A percentile compares a stretch with the other conserved stretches of the same genome.
Conservation (phyloP, 129 eudicot genomes). For the Deinandra increscens region DNA sequence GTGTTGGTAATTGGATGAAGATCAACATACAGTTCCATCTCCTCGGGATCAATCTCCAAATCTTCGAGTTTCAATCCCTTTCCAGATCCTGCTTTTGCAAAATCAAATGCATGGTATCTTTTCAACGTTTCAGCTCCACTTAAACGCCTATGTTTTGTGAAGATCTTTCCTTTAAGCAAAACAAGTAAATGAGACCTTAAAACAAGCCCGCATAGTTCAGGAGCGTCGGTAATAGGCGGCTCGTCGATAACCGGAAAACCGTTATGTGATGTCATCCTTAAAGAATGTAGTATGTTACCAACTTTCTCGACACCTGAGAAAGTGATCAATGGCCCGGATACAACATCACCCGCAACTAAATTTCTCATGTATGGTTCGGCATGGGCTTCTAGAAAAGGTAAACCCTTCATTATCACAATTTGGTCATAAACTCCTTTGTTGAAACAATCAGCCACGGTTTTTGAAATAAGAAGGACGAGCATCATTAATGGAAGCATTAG, state of each 20-base stretch:
- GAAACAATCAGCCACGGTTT: slow-evolving; percentile 91
- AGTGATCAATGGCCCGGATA: slow-evolving; percentile 78
- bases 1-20: slow-evolving; percentile 94
- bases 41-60: slow-evolving; percentile 60
- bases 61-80: slow-evolving; percentile 87
- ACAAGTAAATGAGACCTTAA: slow-evolving; percentile 91
- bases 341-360: slow-evolving; percentile 80
- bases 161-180: slow-evolving; percentile 67
- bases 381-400: slow-evolving; percentile 92
- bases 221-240: slow-evolving; percentile 79
- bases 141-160: slow-evolving; percentile 39
- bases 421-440: slow-evolving; percentile 94
- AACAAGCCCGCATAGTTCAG: slow-evolving; percentile 84
- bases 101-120: slow-evolving; percentile 74
- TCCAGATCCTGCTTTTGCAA: slow-evolving; percentile 95
- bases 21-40: slow-evolving; percentile 96
- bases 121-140: slow-evolving; percentile 50
- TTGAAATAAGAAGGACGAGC: slow-evolving; percentile 91
- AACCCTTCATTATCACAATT: slow-evolving; percentile 82
- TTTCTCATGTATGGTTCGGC: slow-evolving; percentile 97
- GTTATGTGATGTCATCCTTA: slow-evolving; percentile 71
- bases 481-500: slow-evolving; percentile 88
- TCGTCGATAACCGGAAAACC: slow-evolving; percentile 95
- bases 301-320: slow-evolving; percentile 88
- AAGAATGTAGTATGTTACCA: slow-evolving; percentile 60